Base-by-base conservation (phyloP, 495 filamentous ascomycete genomes). In the Aspergillus campestris region DNA sequence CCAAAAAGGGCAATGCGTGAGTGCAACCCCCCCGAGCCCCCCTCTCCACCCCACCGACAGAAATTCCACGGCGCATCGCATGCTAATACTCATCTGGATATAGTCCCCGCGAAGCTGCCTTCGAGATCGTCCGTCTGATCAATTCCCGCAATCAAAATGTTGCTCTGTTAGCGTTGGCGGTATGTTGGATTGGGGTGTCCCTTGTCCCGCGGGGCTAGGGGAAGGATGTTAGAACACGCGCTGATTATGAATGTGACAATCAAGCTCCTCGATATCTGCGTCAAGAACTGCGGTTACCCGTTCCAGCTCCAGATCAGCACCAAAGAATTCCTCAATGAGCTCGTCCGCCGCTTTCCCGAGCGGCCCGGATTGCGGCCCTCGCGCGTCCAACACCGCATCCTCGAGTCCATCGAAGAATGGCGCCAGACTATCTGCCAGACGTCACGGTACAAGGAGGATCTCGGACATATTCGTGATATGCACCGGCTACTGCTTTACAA, bases 211-310 rank as follows among this genome's bases (percentile, higher is more conserved):
- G 24, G 27, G 33, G 12, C 29, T 30, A 14, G 8, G 29, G 36
- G 31, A 36, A 39, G 32, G 7, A 27, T 15, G 31, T 14, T 28
- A 31, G 35, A 42, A 32, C 42, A 50, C 13, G 7, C 14, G 28
- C 11, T 31, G 29, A 34, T 12, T 43, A 34, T 46, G 45, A 38
- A 49, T 47, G 59, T 68, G 43, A 68, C 61, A 32, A 27, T 36
- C 33, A 32, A 84, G 78, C 81, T 98, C 42, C 84, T 98, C 58
- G 92, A 98, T 60, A 97, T 97, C 39, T 97, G 90, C 64, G 92
- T 96, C 62, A 98, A 98, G 70, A 98, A 98, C 66, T 98, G 92
- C 80, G 92, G 92, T 55, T 98, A 98, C 67, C 89, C 94, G 12
- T 98, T 98, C 66, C 92, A 98, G 50, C 82, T 98, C 33, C 92